Percentiles rank a stretch among this genome's conserved stretches.
phyloP scores from a whole-genome alignment of 441 rosid species.

The Hura crepitans region DNA sequence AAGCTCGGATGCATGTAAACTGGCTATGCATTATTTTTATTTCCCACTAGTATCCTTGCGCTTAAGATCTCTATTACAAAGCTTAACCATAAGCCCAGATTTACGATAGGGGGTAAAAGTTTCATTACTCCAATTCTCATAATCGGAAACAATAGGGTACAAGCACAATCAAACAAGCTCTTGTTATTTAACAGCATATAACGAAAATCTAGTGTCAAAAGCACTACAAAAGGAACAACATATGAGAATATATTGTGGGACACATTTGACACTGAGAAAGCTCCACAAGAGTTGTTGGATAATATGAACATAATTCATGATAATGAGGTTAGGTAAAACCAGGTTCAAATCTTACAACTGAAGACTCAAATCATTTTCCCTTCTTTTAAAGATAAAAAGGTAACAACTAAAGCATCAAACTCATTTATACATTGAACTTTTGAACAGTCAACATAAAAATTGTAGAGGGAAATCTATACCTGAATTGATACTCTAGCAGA shows the following conservation, averaged over 20 bases:
- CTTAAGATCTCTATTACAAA: not conserved
- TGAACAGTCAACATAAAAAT: constrained; percentile 1
- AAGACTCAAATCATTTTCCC: not conserved
- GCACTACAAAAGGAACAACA: not conserved
- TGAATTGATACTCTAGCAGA: constrained; percentile 83
- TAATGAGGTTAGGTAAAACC: not conserved
- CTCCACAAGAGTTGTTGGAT: not conserved
- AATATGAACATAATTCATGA: not conserved
- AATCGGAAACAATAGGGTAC: not conserved
- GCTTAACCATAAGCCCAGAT: not conserved
- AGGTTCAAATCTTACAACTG: not conserved
- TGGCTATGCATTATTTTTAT: not conserved
- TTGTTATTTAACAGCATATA: not conserved
- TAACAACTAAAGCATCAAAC: not conserved
- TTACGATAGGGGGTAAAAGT: not conserved
- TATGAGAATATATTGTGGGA: not conserved
- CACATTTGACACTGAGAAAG: not conserved
- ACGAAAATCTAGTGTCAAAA: not conserved
- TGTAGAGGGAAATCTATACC: constrained; percentile 37
- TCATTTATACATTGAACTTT: constrained; percentile 14
- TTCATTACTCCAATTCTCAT: not conserved
- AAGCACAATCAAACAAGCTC: not conserved
- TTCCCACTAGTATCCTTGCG: not conserved
- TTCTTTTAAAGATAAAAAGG: not conserved
- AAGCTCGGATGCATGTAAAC: not conserved